Base-by-base conservation (phyloP, 352 stramenopile genomes). In the Phytophthora syringae region DNA sequence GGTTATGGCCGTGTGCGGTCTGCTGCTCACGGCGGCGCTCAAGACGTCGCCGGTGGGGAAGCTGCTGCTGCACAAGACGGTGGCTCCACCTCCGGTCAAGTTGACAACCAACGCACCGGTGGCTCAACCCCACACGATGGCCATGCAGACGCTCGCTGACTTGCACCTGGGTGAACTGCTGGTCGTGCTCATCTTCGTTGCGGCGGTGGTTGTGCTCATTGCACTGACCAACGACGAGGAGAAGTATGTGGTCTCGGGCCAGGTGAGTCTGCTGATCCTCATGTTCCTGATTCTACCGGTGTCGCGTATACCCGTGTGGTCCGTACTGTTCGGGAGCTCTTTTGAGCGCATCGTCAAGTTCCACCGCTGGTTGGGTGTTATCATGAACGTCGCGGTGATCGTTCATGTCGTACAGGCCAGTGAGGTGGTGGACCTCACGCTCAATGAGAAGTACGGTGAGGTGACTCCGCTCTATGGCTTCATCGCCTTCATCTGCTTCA, bases 331-430 rank as follows among this genome's bases (percentile, higher is more conserved):
- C 22, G 81, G 81, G 53, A 88, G 69, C 49, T 92, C 82, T 27
- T 91, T 92, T 36, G 86, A 94, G 48, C 86, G 86, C 18, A 90
- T 93, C 22, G 64, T 93, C 70, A 93, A 93, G 75, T 95, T 93
- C 47, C 86, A 95, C 63, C 86, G 86, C 47, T 93, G 84, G 81
- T 72, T 95, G n/a, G 86, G 84, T 7, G 52, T 92, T 44, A 43
- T 74, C 22, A 73, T 90, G 64, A 82, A 74, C 16, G 42, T 92
- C 12, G 72, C 78, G 7, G 72, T 80, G 27, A 53, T 93, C 30
- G 57, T 92, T 5, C 86, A 94, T 67, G 57, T 93, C 40, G 57
- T 91, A 10, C 52, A 84, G 47, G 79, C 70, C 1, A 72, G 72
- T 15, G 32, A 84, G 5, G 70, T 88, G 11, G 81, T 80, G 12